Base-by-base conservation (phyloP, 805 yeast species). In the Wickerhamiella allomyrinae region DNA sequence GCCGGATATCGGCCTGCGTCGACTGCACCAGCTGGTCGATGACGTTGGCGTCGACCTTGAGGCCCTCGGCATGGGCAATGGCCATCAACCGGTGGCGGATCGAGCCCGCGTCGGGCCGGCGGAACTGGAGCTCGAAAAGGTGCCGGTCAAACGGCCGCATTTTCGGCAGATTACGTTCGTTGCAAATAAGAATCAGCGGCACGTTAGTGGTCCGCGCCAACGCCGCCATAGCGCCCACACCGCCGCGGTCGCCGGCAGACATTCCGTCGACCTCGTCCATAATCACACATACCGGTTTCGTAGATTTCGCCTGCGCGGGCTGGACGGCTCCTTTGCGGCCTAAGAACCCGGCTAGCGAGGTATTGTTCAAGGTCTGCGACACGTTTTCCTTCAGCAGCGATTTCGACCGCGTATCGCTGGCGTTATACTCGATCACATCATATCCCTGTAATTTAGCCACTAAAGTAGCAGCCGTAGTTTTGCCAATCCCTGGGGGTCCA, bases 251-350 rank as follows among this genome's bases (percentile, higher is more conserved):
- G 49, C 99, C 99, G 56, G 93, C 86, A 33, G 95, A 84, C 97
- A 91, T 91, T 52, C 99, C 99, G 60, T 91, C 99, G 23, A 91
- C 97, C 65, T 91, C 99, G 63, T 91, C 99, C 97, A 91, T 86
- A 48, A 91, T 80, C 37, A 91, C 68, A 42, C 86, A 84, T 52
- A 89, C 77, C 46, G 46, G 47, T 39, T 73, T 77, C 41, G 71
- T 69, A 38, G 71, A 67, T 49, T 74, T 71, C 2, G 41, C 47
- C 47, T 34, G 46, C 40, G 20, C 52, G 14, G 45, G 50, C 37
- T 55, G 56, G 9, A 50, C 50, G 6, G 42, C 48, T 5, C 46
- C 46, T n/a, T 58, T 55, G 17, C 60, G 53, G 42, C 70, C 65
- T 62, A 84, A 79, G 56, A 66, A 84, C 0, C 95, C 94, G 41